Conservation (phyloP, 148 eudicot genomes). For the Rhododendron mucronatum region DNA sequence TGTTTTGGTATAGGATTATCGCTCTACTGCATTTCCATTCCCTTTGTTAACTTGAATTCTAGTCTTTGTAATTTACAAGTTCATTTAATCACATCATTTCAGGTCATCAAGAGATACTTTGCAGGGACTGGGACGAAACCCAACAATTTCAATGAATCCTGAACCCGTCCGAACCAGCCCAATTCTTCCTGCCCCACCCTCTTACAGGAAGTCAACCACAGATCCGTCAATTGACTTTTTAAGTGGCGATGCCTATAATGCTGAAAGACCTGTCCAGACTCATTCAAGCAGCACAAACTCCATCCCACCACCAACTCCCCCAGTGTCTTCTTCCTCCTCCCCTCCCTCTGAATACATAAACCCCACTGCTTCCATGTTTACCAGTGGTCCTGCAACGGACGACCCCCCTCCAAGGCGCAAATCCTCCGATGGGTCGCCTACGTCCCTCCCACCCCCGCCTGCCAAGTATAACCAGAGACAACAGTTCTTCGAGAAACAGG, state of each 20-base stretch:
- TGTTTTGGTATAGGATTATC: not conserved
- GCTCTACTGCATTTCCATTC: not conserved
- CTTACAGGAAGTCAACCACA: slow-evolving; percentile 49
- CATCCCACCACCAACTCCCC: slow-evolving; percentile 29
- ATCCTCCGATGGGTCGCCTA: slow-evolving; percentile 44
- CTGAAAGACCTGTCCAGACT: slow-evolving; percentile 35
- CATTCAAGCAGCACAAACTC: slow-evolving; percentile 30
- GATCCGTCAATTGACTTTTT: slow-evolving; percentile 53
- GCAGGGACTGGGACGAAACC: slow-evolving; percentile 42
- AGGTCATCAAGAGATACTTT: slow-evolving; percentile 70
- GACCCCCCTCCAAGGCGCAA: slow-evolving; percentile 32
- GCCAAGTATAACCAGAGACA: slow-evolving; percentile 67
- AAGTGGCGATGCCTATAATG: slow-evolving; percentile 55
- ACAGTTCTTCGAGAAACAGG: slow-evolving; percentile 60
- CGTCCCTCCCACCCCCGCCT: slow-evolving; percentile 76
- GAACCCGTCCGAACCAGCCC: slow-evolving; percentile 44
- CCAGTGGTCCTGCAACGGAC: slow-evolving; percentile 31
- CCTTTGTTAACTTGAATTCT: not conserved
- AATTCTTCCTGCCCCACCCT: slow-evolving; percentile 72
- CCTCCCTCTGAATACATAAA: slow-evolving; percentile 43
- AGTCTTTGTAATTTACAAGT: not conserved
- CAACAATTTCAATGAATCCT: slow-evolving; percentile 10
- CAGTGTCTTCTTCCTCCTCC: slow-evolving; percentile 34
- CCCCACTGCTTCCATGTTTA: slow-evolving; percentile 60
- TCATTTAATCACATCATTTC: slow-evolving; percentile 14